These are phyloP conservation scores for Trichosporon inkin DNA, from an alignment of 1,284 basidiomycete species.

Conservation along the genomic window DNA sequence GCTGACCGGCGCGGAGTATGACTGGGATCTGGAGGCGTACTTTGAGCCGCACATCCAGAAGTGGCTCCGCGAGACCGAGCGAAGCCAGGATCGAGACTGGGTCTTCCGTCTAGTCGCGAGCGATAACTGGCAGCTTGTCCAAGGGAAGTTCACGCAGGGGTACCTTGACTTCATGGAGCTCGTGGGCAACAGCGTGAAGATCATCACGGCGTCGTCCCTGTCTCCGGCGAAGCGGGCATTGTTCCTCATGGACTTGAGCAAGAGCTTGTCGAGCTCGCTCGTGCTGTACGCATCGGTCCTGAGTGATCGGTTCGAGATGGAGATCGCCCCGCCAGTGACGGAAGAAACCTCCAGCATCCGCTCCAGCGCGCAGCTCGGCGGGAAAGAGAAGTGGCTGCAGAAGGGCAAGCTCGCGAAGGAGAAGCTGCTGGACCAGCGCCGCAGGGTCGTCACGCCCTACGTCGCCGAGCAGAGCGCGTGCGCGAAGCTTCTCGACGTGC, in stretches of 20 bases:
- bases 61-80: conserved; percentile 47
- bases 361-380: conserved; percentile 20
- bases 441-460: conserved; percentile 15
- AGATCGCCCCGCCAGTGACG: conserved; percentile 30
- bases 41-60: conserved; percentile 50
- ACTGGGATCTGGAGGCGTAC: conserved; percentile 46
- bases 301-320: conserved; percentile 39
- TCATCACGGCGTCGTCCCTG: conserved; percentile 44
- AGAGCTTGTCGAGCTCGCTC: conserved; percentile 42
- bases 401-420: conserved; percentile 49
- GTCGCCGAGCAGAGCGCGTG: conserved; percentile 24
- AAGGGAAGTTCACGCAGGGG: conserved; percentile 44
- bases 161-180: conserved; percentile 50
- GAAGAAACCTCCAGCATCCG: background rate
- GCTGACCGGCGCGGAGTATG: conserved; percentile 34
- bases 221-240: conserved; percentile 47
- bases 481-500: conserved; percentile 49
- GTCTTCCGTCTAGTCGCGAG: conserved; percentile 46
- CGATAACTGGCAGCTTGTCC: conserved; percentile 35
- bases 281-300: conserved; percentile 46
- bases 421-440: conserved; percentile 26
- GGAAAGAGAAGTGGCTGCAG: conserved; percentile 49
- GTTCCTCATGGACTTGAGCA: conserved; percentile 49
- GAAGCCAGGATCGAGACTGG: conserved; percentile 46
- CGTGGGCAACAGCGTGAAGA: conserved; percentile 38